A percentile compares a stretch with the other conserved stretches of the same genome.
These are phyloP conservation scores for Hibiscus trionum DNA, from an alignment of 345 rosid species.

Conservation along the genomic window DNA sequence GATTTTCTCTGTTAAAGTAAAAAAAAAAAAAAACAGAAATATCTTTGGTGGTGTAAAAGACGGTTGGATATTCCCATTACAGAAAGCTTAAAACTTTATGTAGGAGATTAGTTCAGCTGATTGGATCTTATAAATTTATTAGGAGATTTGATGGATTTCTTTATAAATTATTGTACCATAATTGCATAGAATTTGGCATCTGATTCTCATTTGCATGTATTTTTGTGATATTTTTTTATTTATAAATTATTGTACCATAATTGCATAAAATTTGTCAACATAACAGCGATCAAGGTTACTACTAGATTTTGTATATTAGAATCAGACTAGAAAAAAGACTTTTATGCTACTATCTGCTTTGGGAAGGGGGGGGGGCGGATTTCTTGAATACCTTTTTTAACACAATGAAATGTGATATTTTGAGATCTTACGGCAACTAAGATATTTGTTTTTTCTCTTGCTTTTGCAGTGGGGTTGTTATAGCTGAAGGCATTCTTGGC, in stretches of 20 bases:
- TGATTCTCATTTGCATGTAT: too few relatives aligned
- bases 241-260: too few relatives aligned
- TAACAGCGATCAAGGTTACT: too few relatives aligned
- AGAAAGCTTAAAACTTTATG: background rate
- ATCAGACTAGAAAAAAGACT: background rate
- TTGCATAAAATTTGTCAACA: too few relatives aligned
- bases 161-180: background rate
- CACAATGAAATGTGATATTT: background rate
- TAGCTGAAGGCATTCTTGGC: too few relatives aligned
- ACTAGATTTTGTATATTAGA: too few relatives aligned
- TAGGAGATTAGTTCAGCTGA: background rate
- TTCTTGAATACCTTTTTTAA: background rate
- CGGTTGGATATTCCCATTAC: background rate
- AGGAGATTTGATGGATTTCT: background rate
- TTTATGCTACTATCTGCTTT: background rate
- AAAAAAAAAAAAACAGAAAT: background rate
- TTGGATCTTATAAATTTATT: background rate
- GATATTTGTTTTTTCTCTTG: conserved; percentile 12
- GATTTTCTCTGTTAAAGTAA: background rate
- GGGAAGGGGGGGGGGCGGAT: background rate
- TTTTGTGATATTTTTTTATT: too few relatives aligned
- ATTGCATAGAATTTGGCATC: too few relatives aligned
- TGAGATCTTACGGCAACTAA: background rate
- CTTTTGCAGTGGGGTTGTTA: conserved; percentile 39
- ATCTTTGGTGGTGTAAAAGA: background rate